These are phyloP conservation scores for Borealophlyctis nickersoniae DNA, from an alignment of 192 early-diverging fungal species.

Conservation along the genomic window DNA sequence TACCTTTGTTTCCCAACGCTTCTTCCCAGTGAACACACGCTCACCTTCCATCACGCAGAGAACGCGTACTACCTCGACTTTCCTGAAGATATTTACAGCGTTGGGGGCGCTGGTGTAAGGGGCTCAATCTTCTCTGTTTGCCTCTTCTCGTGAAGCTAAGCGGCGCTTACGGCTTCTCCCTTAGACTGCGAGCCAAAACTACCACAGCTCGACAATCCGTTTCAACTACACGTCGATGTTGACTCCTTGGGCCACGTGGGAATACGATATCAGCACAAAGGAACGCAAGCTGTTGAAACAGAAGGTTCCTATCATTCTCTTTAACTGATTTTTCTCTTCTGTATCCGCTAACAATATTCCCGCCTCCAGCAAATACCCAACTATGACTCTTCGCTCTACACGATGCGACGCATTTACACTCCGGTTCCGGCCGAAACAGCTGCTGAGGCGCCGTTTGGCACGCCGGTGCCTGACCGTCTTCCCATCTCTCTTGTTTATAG, in stretches of 20 bases:
- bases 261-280: conserved; percentile 28
- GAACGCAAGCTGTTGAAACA: conserved; percentile 28
- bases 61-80: conserved; percentile 28
- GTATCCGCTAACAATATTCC: too few species aligned
- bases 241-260: conserved; percentile 28
- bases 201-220: conserved; percentile 26
- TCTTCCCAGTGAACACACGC: too few species aligned
- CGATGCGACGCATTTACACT: conserved; percentile 28
- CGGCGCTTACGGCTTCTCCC: too few species aligned
- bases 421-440: conserved; percentile 28
- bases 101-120: background rate
- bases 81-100: conserved; percentile 30
- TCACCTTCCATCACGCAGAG: background rate
- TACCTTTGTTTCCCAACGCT: too few species aligned
- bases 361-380: conserved; percentile 13
- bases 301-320: conserved; percentile 14
- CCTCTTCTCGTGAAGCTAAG: too few species aligned
- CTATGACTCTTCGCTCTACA: conserved; percentile 30
- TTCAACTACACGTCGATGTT: conserved; percentile 35
- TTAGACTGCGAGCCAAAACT: conserved; percentile 36
- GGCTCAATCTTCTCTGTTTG: too few species aligned
- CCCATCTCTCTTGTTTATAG: conserved; percentile 45
- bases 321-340: conserved; percentile 27
- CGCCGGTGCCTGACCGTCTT: conserved; percentile 36
- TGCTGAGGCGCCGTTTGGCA: conserved; percentile 39